Base-by-base conservation (phyloP, 2,329 filamentous ascomycete species). In the Cadophora luteo-olivacea region DNA sequence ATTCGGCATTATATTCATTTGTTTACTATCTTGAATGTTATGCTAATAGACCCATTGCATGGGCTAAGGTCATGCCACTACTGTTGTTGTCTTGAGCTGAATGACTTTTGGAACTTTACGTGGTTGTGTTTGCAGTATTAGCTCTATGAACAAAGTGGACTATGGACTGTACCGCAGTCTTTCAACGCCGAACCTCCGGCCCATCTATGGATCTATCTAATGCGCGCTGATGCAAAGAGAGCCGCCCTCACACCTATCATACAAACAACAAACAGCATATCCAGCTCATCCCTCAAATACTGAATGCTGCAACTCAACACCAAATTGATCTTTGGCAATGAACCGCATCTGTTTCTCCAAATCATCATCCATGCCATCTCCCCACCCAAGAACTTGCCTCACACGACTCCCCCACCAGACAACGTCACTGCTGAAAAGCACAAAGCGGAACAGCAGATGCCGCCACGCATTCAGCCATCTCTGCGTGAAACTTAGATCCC, bases 341-440 rank as follows among this genome's bases (percentile, higher is more conserved):
- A 85, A 87, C 80, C 87, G 90, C 94, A 98, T 97, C 74, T 91
- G 87, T 77, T 87, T 86, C 83, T 98, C 96, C 70, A 98, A 89
- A 78, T 95, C 93, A 77, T 97, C 95, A 78, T 98, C 96, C 92
- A 98, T 96, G 0, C 94, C 94, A 11, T 89, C 86, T 0, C 94
- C 93, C 2, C 89, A 80, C 0, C 92, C 92, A 14, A 97, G 77
- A 78, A 87, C 86, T 81, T 98, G 94, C 73, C 89, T 86, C 7
- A 97, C 62, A 81, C 92, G 92, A 74, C 89, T 91, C 74, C 91
- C 91, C 79, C 92, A 97, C 79, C 97, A 99, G 12, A 91, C 87
- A 0, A 97, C 77, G 79, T 98, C 96, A 19, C 89, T 92, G 4
- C 87, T 84, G 19, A 93, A 82, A 73, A 99, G 79, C 45, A 97